Evolutionary conservation across 495 filamentous ascomycete species (phyloP), one percentile per base, ranked within the genome.

Genomic region (Aspergillus hancockii): DNA sequence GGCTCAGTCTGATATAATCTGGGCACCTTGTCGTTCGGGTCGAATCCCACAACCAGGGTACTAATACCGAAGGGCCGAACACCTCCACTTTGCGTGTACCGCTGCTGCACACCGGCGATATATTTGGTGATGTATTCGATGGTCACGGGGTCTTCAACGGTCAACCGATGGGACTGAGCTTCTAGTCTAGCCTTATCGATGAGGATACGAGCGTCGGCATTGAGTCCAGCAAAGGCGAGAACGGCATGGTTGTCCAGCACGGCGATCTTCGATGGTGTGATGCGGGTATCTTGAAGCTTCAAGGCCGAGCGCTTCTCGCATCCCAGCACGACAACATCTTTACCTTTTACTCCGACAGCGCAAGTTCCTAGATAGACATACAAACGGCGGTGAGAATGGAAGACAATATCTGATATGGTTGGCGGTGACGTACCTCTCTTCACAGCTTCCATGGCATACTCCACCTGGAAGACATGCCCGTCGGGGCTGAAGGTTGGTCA

Each of bases 91-190:
- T 98, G 94, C 47, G 94, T 98, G 79, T 98, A 98, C 71, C 91
- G 84, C 81, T 98, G 94, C 80, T 98, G 94, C 62, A 98, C 95
- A 43, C 93, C 89, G 43, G 94, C 94, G 55, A 98, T 88, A 72
- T 97, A 96, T 79, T 98, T 98, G 56, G 94, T 97, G 69, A 98
- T 97, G 80, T 98, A 98, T 79, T 98, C 94, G 71, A 98, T 96
- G 40, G 88, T 92, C 57, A 95, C 91, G 55, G 94, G 93, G 74
- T 98, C 94, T 74, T 98, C 94, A 51, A 98, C 92, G n/a, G 94
- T 98, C 65, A 98, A 81, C 49, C 94, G 90, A 79, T 98, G 94
- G 54, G 90, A 95, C 79, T 98, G 94, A 55, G 94, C 94, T 72
- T 98, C 94, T 75, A 98, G 76, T 60, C 95, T 86, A 38, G 94